Evolutionary conservation across 352 stramenopile genomes (phyloP), one percentile per base, ranked within the genome.

Genomic region (Phytopythium oedochilum): DNA sequence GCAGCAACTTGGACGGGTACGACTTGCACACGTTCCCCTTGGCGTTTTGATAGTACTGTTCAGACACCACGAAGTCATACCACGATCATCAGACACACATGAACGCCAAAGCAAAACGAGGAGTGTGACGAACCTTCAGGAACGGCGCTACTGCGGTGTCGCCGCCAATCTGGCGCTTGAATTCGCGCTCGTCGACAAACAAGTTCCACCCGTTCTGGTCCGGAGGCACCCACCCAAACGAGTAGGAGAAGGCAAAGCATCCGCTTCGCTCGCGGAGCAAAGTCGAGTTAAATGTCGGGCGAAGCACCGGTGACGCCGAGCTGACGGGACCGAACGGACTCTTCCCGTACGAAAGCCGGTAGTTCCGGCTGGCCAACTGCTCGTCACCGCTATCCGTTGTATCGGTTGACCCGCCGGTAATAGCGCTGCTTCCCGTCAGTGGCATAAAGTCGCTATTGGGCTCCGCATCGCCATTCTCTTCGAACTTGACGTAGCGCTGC

Each of bases 1-100:
- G 64, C 4, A 95, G 69, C 12, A 96, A 51, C 55, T 89, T 89
- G 1, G 79, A 73, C 5, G 88, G 88, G 57, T 96, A 96, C 36
- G 83, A 82, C 25, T 76, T 78, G 64, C 85, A 95, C 17, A 96
- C 86, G 44, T 88, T 85, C 32, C 83, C 85, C 34, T 78, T 67
- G 17, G 73, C 73, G 53, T 93, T 93, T 45, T 92, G 80, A 47
- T 93, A 89, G 55, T 83, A 88, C 75, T 89, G 38, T 36, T 7
- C n/a, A 17, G 9, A 5, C n/a, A 28, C 8, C 39, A 28, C 11
- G 2, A 14, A 28, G 1, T 2, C 20, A 5, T 26, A 11, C 20
- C 1, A n/a, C n/a, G 4, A 28, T 8, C 17, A 20, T 42, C 36
- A 42, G 36, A 42, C 36, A 48, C 26, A 59, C 34, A 42, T 10